Conservation (phyloP, 805 yeast species). For the Yarrowia porcina region DNA sequence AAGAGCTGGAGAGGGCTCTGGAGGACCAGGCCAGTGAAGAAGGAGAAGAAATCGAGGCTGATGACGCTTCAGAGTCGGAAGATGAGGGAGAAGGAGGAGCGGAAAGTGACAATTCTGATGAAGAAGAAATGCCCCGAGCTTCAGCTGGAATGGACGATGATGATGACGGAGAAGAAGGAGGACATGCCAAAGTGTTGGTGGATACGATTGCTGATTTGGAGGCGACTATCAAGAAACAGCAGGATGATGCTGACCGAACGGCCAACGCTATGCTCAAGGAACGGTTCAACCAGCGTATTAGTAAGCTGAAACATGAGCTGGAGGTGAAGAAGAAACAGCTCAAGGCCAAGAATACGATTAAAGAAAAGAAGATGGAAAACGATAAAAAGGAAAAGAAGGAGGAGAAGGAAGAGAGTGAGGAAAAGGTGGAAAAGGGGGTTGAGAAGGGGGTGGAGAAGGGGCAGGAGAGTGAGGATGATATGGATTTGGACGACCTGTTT, state of each 20-base stretch:
- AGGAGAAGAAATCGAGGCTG: conserved; percentile 49
- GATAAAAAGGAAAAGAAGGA: conserved; percentile 38
- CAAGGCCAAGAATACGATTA: conserved; percentile 34
- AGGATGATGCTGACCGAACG: conserved; percentile 66
- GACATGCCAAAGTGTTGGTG: conserved; percentile 67
- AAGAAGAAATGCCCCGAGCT: conserved; percentile 43
- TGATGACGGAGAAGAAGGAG: conserved; percentile 52
- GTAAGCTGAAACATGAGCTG: conserved; percentile 72
- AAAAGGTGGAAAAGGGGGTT: conserved; percentile 41
- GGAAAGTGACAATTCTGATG: conserved; percentile 50
- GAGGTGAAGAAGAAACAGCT: conserved; percentile 75
- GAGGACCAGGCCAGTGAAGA: conserved; percentile 46
- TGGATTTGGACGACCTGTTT: not conserved
- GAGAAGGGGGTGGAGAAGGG: conserved; percentile 38
- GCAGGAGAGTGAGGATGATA: conserved; percentile 29
- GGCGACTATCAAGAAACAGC: conserved; percentile 69
- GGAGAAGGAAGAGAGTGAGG: conserved; percentile 37
- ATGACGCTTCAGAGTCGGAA: conserved; percentile 51
- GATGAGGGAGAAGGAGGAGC: conserved; percentile 57
- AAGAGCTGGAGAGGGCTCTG: conserved; percentile 39
- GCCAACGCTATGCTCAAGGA: conserved; percentile 80
- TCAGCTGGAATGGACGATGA: conserved; percentile 41
- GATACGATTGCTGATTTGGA: conserved; percentile 87
- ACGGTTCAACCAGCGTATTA: conserved; percentile 78
- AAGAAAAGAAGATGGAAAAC: conserved; percentile 37